Evolutionary conservation across 2,329 filamentous ascomycete genomes (phyloP), one percentile per base, ranked within the genome.

Genomic region (Neonectria neomacrospora): DNA sequence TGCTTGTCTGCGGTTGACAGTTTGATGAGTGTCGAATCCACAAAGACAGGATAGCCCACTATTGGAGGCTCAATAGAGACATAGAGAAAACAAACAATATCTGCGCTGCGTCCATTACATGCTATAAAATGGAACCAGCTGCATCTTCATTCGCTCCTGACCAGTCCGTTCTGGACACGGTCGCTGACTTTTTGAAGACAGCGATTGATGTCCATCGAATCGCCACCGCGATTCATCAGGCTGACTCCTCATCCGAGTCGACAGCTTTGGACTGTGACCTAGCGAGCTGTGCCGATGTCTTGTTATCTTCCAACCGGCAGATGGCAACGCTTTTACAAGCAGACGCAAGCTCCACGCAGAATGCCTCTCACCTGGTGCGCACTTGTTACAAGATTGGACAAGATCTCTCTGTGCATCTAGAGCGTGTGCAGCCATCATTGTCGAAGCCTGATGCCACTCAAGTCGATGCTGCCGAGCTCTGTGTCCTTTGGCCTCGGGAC

Each of bases 61-160:
- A 41, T 39, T 18, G 20, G 26, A 11, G 22, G 5, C 45, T 3
- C 22, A 12, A 26, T 39, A 56, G 26, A 53, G 14, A 16, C 4
- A 23, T 30, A 45, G 22, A 56, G 39, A 47, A 47, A 62, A 39
- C 18, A 55, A 66, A 67, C 61, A 61, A 32, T 65, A 18, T 52
- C 41, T 12, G 52, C 70, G 54, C 68, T 66, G 66, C 37, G 34
- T 28, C 65, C 67, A 70, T 74, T 74, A 76, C 66, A 75, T 73
- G 73, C 60, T 74, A 74, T 75, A 75, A 75, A 75, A 76, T 76
- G 75, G 71, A 67, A 30, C 62, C 67, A 69, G 70, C 57, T 63
- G 53, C 63, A 37, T 16, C 57, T 7, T 28, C 39, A 12, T 34
- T 48, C 26, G 23, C 41, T n/a, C 28, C 30, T 48, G 63, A 55